Conservation (phyloP, 208 protist genomes). For the Trypanosoma scelopori region DNA sequence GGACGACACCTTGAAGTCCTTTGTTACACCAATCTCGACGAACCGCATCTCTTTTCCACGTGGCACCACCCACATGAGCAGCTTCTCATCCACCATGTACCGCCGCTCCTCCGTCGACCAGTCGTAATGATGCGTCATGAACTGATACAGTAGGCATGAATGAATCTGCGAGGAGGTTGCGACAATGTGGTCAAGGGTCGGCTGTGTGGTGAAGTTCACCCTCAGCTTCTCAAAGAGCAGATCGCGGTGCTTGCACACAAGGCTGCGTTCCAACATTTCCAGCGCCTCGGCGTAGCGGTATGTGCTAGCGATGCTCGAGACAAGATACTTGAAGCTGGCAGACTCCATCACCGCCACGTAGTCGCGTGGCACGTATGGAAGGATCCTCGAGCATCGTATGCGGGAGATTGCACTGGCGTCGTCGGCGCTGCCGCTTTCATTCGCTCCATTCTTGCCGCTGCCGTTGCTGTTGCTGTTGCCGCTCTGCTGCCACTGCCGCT, state of each 20-base stretch:
- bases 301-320: conserved; percentile 65
- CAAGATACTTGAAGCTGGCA: conserved; percentile 60
- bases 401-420: neutral
- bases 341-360: conserved; percentile 51
- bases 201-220: conserved; percentile 61
- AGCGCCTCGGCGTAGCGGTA: conserved; percentile 90
- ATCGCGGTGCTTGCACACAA: conserved; percentile 72
- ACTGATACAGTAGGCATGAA: conserved; percentile 80
- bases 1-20: conserved; percentile 69
- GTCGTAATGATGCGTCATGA: conserved; percentile 55
- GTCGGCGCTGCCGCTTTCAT: neutral
- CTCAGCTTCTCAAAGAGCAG: conserved; percentile 77
- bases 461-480: neutral
- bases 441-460: neutral
- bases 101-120: conserved; percentile 42
- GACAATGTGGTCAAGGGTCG: conserved; percentile 85
- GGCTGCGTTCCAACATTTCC: conserved; percentile 74
- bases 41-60: conserved; percentile 81
- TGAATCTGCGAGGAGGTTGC: conserved; percentile 59
- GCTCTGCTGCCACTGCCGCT: neutral
- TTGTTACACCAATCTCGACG: conserved; percentile 82
- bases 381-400: conserved; percentile 5
- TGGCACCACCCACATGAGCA: conserved; percentile 87
- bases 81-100: conserved; percentile 62
- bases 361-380: conserved; percentile 40